Base-by-base conservation (phyloP, 2,329 filamentous ascomycete genomes). In the Stagonosporopsis rhizophila region DNA sequence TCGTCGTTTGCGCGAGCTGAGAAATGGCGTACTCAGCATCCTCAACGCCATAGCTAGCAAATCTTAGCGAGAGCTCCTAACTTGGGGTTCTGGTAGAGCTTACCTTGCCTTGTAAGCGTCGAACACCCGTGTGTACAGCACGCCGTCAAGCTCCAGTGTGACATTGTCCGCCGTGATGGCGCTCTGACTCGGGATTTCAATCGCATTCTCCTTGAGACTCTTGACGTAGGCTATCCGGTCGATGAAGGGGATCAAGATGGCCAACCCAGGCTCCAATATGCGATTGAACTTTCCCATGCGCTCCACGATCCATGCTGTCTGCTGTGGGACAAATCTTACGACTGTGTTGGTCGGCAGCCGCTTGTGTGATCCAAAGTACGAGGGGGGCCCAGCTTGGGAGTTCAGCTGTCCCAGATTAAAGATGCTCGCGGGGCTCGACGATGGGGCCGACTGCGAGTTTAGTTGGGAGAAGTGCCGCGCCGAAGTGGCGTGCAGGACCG, bases 151-250 rank as follows among this genome's bases (percentile, higher is more conserved):
- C 78, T 98, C 95, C 59, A 99, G 81, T 2, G 95, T 99, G 28
- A 99, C 95, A 70, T 99, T 99, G 82, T 99, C 95, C 52, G 95
- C 94, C 1, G 95, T 99, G 74, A 99, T 99, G 69, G 95, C 95
- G 75, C 91, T 96, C 81, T 99, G 95, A 69, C 90, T 96, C 3
- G 95, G 95, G 55, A 99, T 99, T 81, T 99, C 95, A 73, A 98
- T 90, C 25, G 95, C 95, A 44, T 87, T 87, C 79, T 99, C 95
- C 83, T 99, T 99, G 78, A 99, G 82, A 65, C 90, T 96, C 83
- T 96, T 97, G 66, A 99, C 95, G 76, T 99, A 99, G 68, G 95
- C 90, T 76, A 99, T 98, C 60, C 92, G 89, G 79, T 99, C 95
- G 76, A 99, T 81, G 65, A 98, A 90, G 1, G 95, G 95, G 51